Evolutionary conservation across 2,329 filamentous ascomycete species (phyloP), one percentile per base, ranked within the genome.

Genomic region (Aspergillus amoenus): DNA sequence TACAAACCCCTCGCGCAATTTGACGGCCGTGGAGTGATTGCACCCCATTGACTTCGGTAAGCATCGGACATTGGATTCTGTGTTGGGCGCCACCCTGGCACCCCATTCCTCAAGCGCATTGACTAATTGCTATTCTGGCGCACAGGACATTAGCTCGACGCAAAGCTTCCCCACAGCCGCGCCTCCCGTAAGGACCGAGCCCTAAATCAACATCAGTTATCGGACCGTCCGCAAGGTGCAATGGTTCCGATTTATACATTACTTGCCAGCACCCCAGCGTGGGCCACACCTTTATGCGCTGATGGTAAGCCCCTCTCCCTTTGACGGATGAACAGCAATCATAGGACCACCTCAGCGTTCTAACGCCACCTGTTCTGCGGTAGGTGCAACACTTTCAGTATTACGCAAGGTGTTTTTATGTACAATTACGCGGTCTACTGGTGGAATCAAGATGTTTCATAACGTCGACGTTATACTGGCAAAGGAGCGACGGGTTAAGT

Each of bases 151-250:
- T 30, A 46, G 43, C 41, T 22, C 22, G 15, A 17, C 37, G 34
- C 42, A 39, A 40, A 43, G 42, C 34, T 30, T 42, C 43, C 51
- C 34, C 51, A 40, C 34, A 46, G 11, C 43, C 43, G 43, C 30
- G 17, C 18, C 39, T 18, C 13, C 30, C 30, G 50, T 30, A 22
- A 41, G 51, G 43, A 22, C 51, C 51, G 37, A 54, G 42, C 51
- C 51, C 51, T 54, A 54, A 47, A 41, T 22, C 21, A 47, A 54
- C 51, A 34, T 49, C 47, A n/a, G n/a, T 8, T 41, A 3, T 27
- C 22, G 15, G 30, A 18, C 12, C 3, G 5, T 24, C 7, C 3
- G 22, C 13, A 9, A n/a, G 4, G 6, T 9, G 12, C 8, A 15
- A n/a, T n/a, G 34, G 15, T n/a, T 37, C 5, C 34, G n/a, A 37